Percentiles rank a stretch among this genome's conserved stretches.
phyloP scores from a whole-genome alignment of 495 filamentous ascomycete genomes.

The Aspergillus heteromorphus region DNA sequence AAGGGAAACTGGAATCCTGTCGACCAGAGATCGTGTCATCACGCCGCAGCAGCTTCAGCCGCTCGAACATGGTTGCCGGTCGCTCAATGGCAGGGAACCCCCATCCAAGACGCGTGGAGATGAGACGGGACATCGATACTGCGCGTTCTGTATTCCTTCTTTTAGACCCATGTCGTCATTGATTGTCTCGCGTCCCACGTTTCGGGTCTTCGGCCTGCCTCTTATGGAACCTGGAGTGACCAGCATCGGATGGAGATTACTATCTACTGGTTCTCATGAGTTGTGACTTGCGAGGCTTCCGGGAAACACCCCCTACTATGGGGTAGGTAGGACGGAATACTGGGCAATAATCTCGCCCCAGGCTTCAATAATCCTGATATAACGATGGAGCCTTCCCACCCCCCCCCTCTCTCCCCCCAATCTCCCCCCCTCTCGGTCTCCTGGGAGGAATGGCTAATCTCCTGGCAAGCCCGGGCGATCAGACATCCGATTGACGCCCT shows the following conservation, averaged over 20 bases:
- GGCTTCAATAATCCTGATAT: constrained; percentile 1
- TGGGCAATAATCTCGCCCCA: not conserved
- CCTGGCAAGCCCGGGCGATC: not conserved
- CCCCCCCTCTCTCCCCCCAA: not conserved
- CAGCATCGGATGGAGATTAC: constrained; percentile 12
- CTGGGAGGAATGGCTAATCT: not conserved
- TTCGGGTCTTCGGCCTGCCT: constrained; percentile 15
- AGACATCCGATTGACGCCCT: not conserved
- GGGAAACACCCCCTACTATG: not conserved
- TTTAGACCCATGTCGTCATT: constrained; percentile 19
- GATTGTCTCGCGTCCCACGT: constrained; percentile 26
- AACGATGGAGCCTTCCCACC: not conserved
- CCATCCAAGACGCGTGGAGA: not conserved
- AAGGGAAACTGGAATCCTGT: not conserved
- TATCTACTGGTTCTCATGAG: no score
- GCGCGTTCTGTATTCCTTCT: constrained; percentile 5
- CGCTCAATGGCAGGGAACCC: not conserved
- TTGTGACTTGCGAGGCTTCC: not conserved
- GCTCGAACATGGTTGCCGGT: no score
- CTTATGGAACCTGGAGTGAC: constrained; percentile 13
- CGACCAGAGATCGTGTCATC: not conserved
- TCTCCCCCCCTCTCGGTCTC: not conserved
- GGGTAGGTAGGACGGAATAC: not conserved
- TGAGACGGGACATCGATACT: constrained; percentile 6
- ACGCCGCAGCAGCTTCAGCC: not conserved